Percentiles rank a stretch among this genome's conserved stretches.
Evolutionary conservation across 2,329 filamentous ascomycete species (phyloP).

Genomic region (Fusarium veterinarium): DNA sequence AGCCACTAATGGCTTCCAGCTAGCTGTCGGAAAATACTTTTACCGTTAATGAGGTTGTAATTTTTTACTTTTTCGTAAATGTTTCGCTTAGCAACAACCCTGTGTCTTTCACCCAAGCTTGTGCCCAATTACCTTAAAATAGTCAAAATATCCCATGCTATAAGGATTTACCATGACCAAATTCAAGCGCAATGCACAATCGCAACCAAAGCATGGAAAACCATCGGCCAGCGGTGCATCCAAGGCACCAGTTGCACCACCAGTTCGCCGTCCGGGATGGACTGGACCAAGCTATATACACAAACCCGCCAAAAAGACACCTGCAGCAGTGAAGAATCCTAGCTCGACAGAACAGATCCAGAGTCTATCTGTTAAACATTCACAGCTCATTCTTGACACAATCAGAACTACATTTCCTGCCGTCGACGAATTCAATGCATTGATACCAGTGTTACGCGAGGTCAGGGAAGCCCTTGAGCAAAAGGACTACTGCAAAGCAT

Average conservation of each 20-base stretch:
- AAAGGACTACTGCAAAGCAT: conserved; percentile 7
- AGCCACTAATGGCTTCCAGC: background rate
- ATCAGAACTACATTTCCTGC: conserved; percentile 12
- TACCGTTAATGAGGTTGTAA: background rate
- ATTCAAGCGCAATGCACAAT: conserved; percentile 15
- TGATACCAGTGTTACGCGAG: conserved; percentile 1
- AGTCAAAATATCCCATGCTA: background rate
- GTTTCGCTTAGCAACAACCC: background rate
- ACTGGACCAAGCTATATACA: conserved; percentile 13
- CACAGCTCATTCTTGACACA: conserved; percentile 18
- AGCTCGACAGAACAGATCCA: background rate
- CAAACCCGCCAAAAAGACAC: conserved; percentile 1
- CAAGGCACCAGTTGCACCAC: conserved; percentile 8
- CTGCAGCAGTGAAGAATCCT: background rate
- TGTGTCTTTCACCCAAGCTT: background rate
- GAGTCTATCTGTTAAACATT: background rate
- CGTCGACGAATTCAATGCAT: background rate
- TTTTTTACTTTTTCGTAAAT: background rate
- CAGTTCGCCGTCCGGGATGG: conserved; percentile 12
- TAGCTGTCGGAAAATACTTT: background rate
- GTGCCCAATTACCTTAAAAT: no score
- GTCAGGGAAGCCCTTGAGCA: conserved; percentile 14
- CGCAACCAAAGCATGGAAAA: conserved; percentile 16
- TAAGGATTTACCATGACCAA: background rate
- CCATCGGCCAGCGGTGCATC: conserved; percentile 4